phyloP scores from a whole-genome alignment of 768 basidiomycete species.

The Xerocomus potaroensis region DNA sequence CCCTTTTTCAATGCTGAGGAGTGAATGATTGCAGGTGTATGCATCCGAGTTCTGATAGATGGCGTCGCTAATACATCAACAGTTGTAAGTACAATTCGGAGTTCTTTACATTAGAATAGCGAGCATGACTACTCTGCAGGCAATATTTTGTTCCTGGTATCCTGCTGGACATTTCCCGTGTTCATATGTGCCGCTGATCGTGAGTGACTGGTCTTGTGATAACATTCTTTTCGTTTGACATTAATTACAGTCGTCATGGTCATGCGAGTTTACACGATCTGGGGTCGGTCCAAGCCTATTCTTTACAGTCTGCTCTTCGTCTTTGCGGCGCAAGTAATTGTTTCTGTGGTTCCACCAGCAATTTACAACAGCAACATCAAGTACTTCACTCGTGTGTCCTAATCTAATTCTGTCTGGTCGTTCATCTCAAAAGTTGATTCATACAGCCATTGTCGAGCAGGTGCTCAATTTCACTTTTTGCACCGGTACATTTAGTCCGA shows the following conservation, averaged over 20 bases:
- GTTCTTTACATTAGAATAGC: background rate
- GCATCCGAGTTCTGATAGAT: background rate
- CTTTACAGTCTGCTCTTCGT: slow-evolving; percentile 2
- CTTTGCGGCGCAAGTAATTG: background rate
- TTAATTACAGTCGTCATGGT: slow-evolving; percentile 11
- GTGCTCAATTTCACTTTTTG: background rate
- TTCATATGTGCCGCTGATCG: slow-evolving; percentile 11
- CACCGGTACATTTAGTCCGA: background rate
- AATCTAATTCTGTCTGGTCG: background rate
- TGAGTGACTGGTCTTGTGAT: background rate
- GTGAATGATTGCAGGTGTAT: background rate
- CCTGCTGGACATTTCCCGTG: slow-evolving; percentile 3
- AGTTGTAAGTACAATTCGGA: slow-evolving; percentile 6
- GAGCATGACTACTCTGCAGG: slow-evolving; percentile 3
- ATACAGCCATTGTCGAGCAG: background rate
- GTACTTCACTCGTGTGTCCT: slow-evolving; percentile 3
- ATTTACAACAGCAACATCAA: slow-evolving; percentile 4
- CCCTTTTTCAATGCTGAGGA: background rate
- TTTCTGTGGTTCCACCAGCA: background rate
- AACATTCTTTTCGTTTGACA: background rate
- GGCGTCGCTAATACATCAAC: background rate
- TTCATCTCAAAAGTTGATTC: background rate
- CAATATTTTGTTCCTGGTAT: background rate
- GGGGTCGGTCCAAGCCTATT: slow-evolving; percentile 5
- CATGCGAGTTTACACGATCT: slow-evolving; percentile 13